A percentile compares a stretch with the other conserved stretches of the same genome.
Conservation (phyloP, 768 basidiomycete species). For the Xanthoconium stramineum region DNA sequence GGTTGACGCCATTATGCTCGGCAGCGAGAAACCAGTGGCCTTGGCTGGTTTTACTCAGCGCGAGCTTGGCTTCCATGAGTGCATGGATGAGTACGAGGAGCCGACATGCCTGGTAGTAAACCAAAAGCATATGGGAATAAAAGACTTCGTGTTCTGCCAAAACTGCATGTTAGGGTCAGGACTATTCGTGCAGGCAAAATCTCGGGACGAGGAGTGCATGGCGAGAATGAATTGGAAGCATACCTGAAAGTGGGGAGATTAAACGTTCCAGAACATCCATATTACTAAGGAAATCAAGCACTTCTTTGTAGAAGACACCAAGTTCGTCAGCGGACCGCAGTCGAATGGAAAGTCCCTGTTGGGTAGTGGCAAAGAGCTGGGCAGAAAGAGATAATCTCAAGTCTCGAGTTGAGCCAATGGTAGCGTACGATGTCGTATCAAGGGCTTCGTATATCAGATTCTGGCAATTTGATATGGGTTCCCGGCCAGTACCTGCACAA, state of each 20-base stretch:
- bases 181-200: slow-evolving; percentile 2
- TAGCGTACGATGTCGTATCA: slow-evolving; percentile 24
- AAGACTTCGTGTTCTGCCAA: slow-evolving; percentile 41
- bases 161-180: slow-evolving; percentile 34
- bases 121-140: slow-evolving; percentile 39
- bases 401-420: slow-evolving; percentile 27
- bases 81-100: slow-evolving; percentile 38
- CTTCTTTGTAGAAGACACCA: slow-evolving; percentile 33
- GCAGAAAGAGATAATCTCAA: slow-evolving; percentile 37
- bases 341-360: slow-evolving; percentile 31
- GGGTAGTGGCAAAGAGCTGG: slow-evolving; percentile 34
- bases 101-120: slow-evolving; percentile 40
- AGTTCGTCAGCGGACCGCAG: slow-evolving; percentile 27
- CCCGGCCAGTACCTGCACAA: slow-evolving; percentile 41
- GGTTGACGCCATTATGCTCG: slow-evolving; percentile 33
- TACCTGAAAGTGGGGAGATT: slow-evolving; percentile 38
- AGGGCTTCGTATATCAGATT: slow-evolving; percentile 31
- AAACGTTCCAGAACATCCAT: slow-evolving; percentile 38
- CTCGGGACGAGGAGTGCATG: neutral
- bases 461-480: slow-evolving; percentile 36
- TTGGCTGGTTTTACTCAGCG: slow-evolving; percentile 14
- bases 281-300: slow-evolving; percentile 29
- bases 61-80: slow-evolving; percentile 26
- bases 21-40: slow-evolving; percentile 33
- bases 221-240: slow-evolving; percentile 1